phyloP scores from a whole-genome alignment of 2,329 filamentous ascomycete species.

The Trichoderma sp. region DNA sequence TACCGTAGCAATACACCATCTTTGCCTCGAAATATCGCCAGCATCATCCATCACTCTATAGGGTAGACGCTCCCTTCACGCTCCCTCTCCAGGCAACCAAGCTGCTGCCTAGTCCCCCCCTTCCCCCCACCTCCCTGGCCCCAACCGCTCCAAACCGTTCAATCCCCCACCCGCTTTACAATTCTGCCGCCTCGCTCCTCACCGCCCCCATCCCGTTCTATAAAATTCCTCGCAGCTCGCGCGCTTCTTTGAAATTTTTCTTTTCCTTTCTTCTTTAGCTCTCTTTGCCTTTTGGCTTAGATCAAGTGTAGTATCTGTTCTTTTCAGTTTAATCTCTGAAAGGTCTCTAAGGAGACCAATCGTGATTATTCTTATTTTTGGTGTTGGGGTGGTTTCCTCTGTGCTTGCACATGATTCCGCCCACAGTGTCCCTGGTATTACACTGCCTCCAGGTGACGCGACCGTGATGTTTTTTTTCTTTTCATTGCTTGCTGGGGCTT shows the following conservation, averaged over 20 bases:
- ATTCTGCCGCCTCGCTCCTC: constrained; percentile 22
- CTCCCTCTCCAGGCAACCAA: too few species aligned
- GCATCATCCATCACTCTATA: too few species aligned
- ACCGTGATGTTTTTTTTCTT: constrained; percentile 34
- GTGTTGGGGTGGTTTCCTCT: constrained; percentile 35
- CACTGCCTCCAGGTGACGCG: constrained; percentile 45
- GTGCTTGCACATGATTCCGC: constrained; percentile 41
- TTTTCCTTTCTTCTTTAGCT: constrained; percentile 38
- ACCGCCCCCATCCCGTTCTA: constrained; percentile 19
- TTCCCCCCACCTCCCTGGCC: too few species aligned
- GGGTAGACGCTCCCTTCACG: too few species aligned
- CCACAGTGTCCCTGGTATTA: constrained; percentile 46
- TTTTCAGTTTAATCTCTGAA: constrained; percentile 97
- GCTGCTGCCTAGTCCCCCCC: neutral
- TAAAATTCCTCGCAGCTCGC: constrained; percentile 24
- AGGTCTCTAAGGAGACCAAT: constrained; percentile 68
- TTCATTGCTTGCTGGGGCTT: constrained; percentile 41
- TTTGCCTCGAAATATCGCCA: too few species aligned
- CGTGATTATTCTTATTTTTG: constrained; percentile 75
- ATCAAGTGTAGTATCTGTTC: constrained; percentile 97
- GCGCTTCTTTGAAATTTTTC: constrained; percentile 25
- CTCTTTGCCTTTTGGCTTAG: constrained; percentile 65
- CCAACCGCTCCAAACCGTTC: neutral
- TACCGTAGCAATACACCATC: too few species aligned
- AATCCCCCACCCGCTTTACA: neutral